Conservation (phyloP, 2,329 filamentous ascomycete species). For the Xylaria sp. region DNA sequence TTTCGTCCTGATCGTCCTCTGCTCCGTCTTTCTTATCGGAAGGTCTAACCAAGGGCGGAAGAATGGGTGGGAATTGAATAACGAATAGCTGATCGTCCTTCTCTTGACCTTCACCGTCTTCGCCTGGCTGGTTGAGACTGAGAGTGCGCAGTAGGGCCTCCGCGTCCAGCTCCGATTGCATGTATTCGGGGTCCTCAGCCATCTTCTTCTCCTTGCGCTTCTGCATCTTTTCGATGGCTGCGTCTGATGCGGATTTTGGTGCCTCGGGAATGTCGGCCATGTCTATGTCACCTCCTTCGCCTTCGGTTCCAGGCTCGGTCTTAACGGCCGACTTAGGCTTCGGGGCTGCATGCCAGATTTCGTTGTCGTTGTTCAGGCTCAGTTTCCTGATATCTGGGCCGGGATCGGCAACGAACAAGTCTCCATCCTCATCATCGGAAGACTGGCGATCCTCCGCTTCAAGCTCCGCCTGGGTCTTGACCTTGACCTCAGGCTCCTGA, state of each 20-base stretch:
- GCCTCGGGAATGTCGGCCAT: constrained; percentile 39
- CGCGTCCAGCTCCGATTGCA: constrained; percentile 25
- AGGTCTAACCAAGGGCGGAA: constrained; percentile 48
- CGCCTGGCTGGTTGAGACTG: constrained; percentile 26
- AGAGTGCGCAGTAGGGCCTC: constrained; percentile 32
- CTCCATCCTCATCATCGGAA: constrained; percentile 39
- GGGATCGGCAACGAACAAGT: constrained; percentile 41
- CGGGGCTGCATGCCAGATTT: constrained; percentile 41
- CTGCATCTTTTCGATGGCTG: constrained; percentile 28
- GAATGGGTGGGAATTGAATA: constrained; percentile 59
- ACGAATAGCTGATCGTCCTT: constrained; percentile 55
- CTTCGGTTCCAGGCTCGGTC: constrained; percentile 37
- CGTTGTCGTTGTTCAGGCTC: constrained; percentile 32
- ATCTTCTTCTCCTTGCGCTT: constrained; percentile 30
- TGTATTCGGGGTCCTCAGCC: constrained; percentile 29
- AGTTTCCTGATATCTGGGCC: constrained; percentile 26
- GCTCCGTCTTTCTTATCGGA: constrained; percentile 19
- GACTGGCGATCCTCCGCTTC: constrained; percentile 47
- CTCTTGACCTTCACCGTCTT: constrained; percentile 21
- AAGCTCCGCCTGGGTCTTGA: constrained; percentile 53
- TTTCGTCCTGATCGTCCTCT: constrained; percentile 26
- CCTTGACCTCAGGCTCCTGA: constrained; percentile 48
- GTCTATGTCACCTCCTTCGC: constrained; percentile 37
- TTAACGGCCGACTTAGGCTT: constrained; percentile 37
- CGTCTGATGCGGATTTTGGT: constrained; percentile 31